These are phyloP conservation scores for Oryza rufipogon DNA, from an alignment of 176 grass and related monocot species.

Conservation along the genomic window DNA sequence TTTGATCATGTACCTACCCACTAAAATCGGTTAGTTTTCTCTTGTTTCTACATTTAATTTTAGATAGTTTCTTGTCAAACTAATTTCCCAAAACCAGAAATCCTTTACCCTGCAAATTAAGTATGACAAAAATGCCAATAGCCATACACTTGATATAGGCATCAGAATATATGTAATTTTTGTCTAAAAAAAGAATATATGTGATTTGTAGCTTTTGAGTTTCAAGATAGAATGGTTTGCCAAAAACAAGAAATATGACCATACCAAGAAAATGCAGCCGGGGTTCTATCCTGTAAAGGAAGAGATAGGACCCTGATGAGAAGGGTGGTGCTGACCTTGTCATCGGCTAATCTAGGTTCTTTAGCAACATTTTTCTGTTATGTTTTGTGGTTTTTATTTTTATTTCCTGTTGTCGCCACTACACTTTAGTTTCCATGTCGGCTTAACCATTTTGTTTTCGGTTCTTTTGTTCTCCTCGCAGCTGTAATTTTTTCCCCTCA, in stretches of 20 bases:
- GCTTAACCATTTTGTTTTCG: background rate
- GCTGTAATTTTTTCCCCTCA: background rate
- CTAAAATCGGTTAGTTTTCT: background rate
- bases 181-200: background rate
- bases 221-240: conserved; percentile 14
- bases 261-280: background rate
- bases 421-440: no score
- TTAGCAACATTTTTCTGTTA: background rate
- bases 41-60: background rate
- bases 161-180: conserved; percentile 1
- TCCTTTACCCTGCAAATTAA: background rate
- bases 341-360: background rate
- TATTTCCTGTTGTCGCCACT: no score
- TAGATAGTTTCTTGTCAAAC: conserved; percentile 8
- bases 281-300: background rate
- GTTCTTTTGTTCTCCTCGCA: background rate
- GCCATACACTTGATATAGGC: background rate
- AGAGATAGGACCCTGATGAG: background rate
- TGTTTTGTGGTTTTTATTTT: background rate
- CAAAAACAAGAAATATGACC: background rate
- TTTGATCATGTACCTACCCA: background rate
- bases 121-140: background rate
- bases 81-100: background rate
- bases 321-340: background rate
- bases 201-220: background rate